Evolutionary conservation across 345 rosid genomes (phyloP).

Genomic region (Physaria fendleri): DNA sequence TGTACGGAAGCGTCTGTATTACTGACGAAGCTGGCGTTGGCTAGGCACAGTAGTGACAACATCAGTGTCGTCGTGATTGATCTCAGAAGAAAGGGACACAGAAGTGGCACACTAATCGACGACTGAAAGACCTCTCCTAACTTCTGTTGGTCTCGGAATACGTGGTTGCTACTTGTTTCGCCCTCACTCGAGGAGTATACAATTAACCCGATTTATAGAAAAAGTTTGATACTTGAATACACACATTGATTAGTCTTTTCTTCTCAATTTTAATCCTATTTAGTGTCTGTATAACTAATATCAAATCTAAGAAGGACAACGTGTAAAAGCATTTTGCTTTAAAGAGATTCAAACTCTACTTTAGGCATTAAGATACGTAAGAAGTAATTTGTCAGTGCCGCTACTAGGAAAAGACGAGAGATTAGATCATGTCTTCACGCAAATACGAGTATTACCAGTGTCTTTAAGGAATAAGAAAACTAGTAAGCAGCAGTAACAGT

Average conservation of each 20-base stretch:
- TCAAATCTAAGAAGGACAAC: not conserved
- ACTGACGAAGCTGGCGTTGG: slow-evolving; percentile 81
- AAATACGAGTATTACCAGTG: not conserved
- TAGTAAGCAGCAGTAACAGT: not conserved
- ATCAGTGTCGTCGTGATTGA: slow-evolving; percentile 83
- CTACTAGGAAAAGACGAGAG: not conserved
- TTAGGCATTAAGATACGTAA: not conserved
- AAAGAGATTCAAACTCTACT: not conserved
- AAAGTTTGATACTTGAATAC: not conserved
- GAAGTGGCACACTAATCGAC: slow-evolving; percentile 2
- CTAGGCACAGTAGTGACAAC: slow-evolving; percentile 68
- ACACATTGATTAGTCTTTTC: not conserved
- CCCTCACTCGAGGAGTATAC: not conserved
- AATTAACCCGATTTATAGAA: not conserved
- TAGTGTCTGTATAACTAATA: not conserved
- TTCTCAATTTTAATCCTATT: not conserved
- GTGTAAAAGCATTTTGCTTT: not conserved
- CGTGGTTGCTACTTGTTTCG: not conserved
- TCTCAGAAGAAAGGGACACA: slow-evolving; percentile 40
- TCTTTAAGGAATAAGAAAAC: not conserved
- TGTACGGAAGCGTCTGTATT: slow-evolving; percentile 69
- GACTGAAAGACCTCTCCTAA: not conserved
- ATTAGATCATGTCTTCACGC: not conserved
- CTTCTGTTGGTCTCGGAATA: not conserved
- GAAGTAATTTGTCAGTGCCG: not conserved